phyloP scores from a whole-genome alignment of 306 rosid genomes.

The Vicia faba region DNA sequence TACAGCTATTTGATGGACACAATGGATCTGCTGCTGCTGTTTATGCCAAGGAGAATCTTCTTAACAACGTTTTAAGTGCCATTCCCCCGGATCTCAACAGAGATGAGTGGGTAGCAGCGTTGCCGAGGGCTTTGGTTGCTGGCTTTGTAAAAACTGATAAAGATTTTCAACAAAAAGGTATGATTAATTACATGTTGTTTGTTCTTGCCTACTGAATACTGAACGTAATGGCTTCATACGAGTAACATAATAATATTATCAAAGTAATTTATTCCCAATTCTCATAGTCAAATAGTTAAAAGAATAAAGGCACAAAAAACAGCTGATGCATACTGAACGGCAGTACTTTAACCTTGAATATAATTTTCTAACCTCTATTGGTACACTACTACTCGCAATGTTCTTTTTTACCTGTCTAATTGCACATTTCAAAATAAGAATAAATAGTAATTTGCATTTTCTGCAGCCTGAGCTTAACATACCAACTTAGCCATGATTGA shows the following conservation, averaged over 20 bases:
- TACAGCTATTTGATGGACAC: conserved; percentile 98
- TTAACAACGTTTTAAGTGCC: conserved; percentile 72
- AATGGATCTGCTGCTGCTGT: conserved; percentile 97
- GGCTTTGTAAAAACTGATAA: conserved; percentile 99
- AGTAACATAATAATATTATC: conserved; percentile 4
- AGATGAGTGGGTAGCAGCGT: conserved; percentile 94
- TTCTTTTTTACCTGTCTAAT: conserved; percentile 4
- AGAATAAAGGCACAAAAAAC: conserved; percentile 6
- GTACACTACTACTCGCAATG: background rate
- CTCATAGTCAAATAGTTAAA: conserved; percentile 8
- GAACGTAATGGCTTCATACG: conserved; percentile 1
- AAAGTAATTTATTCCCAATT: conserved; percentile 18
- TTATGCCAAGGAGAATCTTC: conserved; percentile 90
- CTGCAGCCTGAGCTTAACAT: conserved; percentile 1
- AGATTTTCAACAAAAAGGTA: conserved; percentile 85
- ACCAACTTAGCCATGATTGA: conserved; percentile 10
- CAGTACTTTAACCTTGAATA: background rate
- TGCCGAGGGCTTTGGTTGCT: conserved; percentile 97
- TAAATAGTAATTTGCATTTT: background rate
- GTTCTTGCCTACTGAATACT: background rate
- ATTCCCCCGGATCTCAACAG: conserved; percentile 87
- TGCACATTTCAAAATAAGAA: background rate
- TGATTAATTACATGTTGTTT: conserved; percentile 25
- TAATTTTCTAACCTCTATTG: conserved; percentile 20
- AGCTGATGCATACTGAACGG: conserved; percentile 8